Percentiles rank a stretch among this genome's conserved stretches.
phyloP scores from a whole-genome alignment of 352 stramenopile genomes.

The Halophytophthora polymorphica region DNA sequence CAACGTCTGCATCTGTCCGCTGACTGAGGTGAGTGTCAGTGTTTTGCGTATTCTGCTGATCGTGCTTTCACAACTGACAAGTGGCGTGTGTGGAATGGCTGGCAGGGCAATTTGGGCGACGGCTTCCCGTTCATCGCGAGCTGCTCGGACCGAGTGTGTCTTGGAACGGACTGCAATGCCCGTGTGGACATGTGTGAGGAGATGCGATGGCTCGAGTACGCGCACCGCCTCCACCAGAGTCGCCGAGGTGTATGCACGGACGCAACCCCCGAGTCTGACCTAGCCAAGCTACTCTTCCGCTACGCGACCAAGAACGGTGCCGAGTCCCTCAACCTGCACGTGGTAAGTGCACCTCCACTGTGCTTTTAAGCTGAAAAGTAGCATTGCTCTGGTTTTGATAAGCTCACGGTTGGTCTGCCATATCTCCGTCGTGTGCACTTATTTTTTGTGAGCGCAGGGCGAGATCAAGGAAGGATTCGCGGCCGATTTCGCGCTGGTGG shows the following conservation, averaged over 20 bases:
- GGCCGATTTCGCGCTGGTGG: conserved; percentile 69
- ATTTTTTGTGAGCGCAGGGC: conserved; percentile 27
- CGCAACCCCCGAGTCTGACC: conserved; percentile 44
- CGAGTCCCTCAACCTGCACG: conserved; percentile 62
- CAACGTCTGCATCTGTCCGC: conserved; percentile 73
- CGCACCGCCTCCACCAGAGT: conserved; percentile 61
- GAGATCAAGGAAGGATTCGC: conserved; percentile 62
- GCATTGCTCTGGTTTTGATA: too few relatives aligned
- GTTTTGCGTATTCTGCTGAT: not conserved
- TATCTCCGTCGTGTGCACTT: conserved; percentile 2
- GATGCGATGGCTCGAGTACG: conserved; percentile 81
- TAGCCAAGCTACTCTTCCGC: conserved; percentile 60
- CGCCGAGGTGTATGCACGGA: conserved; percentile 64
- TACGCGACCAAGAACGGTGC: conserved; percentile 70
- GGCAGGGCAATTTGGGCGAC: conserved; percentile 63
- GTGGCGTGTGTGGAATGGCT: not conserved
- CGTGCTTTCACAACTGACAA: conserved; percentile 2
- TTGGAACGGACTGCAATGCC: conserved; percentile 77
- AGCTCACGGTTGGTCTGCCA: not conserved
- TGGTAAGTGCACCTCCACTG: conserved; percentile 39
- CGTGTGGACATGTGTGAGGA: conserved; percentile 83
- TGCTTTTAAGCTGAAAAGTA: too few relatives aligned
- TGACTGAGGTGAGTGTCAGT: conserved; percentile 44
- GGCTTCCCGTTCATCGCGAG: conserved; percentile 67
- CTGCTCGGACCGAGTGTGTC: conserved; percentile 60